phyloP scores from a whole-genome alignment of 768 basidiomycete genomes.

The Lactarius indigo region DNA sequence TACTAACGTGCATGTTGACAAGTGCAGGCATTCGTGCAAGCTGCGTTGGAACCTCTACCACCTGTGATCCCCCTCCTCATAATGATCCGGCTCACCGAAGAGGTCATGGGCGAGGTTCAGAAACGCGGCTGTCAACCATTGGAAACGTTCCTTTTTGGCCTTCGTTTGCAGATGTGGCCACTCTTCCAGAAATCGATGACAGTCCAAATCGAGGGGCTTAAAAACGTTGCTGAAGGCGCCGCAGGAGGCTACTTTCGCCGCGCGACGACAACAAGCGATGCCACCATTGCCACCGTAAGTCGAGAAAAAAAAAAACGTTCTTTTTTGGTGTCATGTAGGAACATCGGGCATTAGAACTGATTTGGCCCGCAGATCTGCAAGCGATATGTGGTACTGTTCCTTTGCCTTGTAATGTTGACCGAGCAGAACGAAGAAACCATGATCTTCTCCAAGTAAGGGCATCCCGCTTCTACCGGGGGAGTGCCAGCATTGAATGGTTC shows the following conservation, averaged over 20 bases:
- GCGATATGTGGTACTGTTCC: constrained; percentile 79
- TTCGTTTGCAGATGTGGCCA: constrained; percentile 90
- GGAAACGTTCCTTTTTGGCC: constrained; percentile 73
- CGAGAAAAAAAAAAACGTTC: background rate
- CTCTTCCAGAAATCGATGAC: constrained; percentile 88
- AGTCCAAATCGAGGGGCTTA: constrained; percentile 77
- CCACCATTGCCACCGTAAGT: constrained; percentile 57
- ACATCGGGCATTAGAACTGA: background rate
- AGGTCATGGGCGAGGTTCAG: constrained; percentile 70
- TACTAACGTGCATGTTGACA: background rate
- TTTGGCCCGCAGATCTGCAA: constrained; percentile 52
- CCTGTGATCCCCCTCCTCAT: constrained; percentile 75
- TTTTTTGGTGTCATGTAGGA: constrained; percentile 25
- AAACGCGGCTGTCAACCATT: constrained; percentile 75
- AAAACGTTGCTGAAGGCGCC: constrained; percentile 75
- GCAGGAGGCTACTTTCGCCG: constrained; percentile 61
- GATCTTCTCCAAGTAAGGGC: constrained; percentile 86
- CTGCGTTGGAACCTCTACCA: constrained; percentile 69
- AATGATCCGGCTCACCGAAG: constrained; percentile 90
- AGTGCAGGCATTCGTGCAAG: constrained; percentile 60
- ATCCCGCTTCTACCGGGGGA: background rate
- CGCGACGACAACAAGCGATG: constrained; percentile 61
- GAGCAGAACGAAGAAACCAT: constrained; percentile 88
- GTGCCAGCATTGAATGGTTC: constrained; percentile 1
- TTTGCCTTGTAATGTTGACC: constrained; percentile 75